phyloP scores from a whole-genome alignment of 257 asterid genomes.

The Forsythia suspensa region DNA sequence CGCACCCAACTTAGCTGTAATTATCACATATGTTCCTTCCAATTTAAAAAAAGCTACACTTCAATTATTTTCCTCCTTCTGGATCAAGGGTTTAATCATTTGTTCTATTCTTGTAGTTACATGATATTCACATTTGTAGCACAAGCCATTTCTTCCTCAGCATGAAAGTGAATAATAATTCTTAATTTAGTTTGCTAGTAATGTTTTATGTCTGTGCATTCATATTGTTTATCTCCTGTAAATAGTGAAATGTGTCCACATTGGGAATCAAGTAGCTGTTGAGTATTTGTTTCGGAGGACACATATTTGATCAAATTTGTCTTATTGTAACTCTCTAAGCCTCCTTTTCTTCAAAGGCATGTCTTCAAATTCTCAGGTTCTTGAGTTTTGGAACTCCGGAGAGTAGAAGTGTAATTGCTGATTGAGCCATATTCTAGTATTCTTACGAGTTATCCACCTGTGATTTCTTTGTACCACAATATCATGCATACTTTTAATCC shows the following conservation, averaged over 20 bases:
- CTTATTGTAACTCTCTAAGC: neutral
- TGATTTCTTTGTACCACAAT: constrained; percentile 9
- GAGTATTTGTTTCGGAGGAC: neutral
- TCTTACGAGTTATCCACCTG: neutral
- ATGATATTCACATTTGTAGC: neutral
- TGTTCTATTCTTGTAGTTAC: neutral
- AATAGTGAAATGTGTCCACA: neutral
- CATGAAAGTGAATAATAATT: constrained; percentile 5
- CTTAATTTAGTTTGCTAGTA: neutral
- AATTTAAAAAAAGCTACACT: neutral
- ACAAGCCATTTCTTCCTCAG: neutral
- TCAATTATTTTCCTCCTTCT: neutral
- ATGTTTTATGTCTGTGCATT: neutral
- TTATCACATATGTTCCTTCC: constrained; percentile 7
- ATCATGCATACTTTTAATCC: neutral
- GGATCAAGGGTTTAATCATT: neutral
- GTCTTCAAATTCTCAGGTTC: neutral
- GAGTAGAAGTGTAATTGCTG: constrained; percentile 2
- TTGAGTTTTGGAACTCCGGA: constrained; percentile 13
- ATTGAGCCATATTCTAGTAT: neutral
- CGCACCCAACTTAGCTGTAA: neutral
- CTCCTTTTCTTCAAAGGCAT: neutral
- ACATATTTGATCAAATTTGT: neutral
- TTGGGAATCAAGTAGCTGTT: neutral
- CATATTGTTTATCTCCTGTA: neutral